Evolutionary conservation across 192 early-diverging fungal species (phyloP).

Genomic region (Mortierella hygrophila): DNA sequence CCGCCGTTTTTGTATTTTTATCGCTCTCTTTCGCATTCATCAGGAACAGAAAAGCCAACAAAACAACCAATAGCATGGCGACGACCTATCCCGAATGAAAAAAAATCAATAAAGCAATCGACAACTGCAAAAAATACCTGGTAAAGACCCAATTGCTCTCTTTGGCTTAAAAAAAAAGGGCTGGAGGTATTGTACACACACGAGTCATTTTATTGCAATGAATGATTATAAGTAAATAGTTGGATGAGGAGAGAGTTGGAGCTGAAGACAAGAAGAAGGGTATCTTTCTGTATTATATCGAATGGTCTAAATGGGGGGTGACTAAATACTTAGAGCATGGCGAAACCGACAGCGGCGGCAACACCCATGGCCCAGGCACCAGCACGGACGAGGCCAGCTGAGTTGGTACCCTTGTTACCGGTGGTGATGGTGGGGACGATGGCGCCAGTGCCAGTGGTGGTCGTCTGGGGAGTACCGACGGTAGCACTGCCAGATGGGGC

Average conservation of each 20-base stretch:
- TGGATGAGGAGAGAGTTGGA: not conserved
- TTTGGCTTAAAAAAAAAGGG: no score
- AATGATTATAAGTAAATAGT: not conserved
- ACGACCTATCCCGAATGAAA: not conserved
- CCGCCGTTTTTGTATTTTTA: not conserved
- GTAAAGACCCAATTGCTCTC: not conserved
- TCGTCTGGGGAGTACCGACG: not conserved
- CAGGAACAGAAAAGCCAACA: not conserved
- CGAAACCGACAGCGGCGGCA: slow-evolving; percentile 28
- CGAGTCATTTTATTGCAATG: not conserved
- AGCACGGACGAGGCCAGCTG: slow-evolving; percentile 14
- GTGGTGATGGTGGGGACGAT: not conserved
- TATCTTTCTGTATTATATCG: not conserved
- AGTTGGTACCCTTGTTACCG: slow-evolving; percentile 13
- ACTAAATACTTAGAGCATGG: slow-evolving; percentile 25
- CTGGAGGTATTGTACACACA: no score
- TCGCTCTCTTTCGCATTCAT: not conserved
- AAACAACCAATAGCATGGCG: not conserved
- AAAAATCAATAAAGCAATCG: not conserved
- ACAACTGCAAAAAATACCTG: not conserved
- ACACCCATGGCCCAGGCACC: slow-evolving; percentile 53
- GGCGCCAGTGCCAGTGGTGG: not conserved
- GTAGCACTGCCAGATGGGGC: not conserved
- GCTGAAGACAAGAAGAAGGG: not conserved
- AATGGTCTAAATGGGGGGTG: not conserved